Evolutionary conservation across 331 rosid species (phyloP), one percentile per base, ranked within the genome.

Genomic region (Quercus tomentella): DNA sequence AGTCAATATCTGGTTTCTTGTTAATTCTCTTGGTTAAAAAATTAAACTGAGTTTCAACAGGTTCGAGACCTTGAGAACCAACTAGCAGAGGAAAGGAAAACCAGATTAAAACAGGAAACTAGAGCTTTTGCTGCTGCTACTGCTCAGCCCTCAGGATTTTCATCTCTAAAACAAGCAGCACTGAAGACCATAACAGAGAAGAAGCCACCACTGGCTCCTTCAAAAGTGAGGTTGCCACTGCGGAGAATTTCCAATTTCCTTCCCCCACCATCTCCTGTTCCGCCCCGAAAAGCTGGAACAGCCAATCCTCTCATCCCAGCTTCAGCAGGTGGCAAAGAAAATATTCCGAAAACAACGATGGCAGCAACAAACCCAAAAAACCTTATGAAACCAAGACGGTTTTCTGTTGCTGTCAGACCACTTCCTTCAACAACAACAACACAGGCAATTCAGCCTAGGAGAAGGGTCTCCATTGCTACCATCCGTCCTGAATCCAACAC

Each of bases 1-100:
- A 10, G 7, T 33, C 9, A 35, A 67, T 20, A 1, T 15, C 3
- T 8, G 23, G 58, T 33, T 57, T 74, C 72, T 12, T 52, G 12
- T 60, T 25, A 56, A 67, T 20, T 9, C 72, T 35, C 28, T 62
- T 69, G 35, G 33, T 61, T 54, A 20, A 78, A 66, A 17, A 49
- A 52, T 43, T 73, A 58, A 58, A 57, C 37, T 52, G 15, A 30
- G 49, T 69, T 70, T 67, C 55, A 55, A 69, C 90, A 96, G 99
- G 91, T 90, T 26, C 91, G 98, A 76, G 96, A 92, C 87, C 97
- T 96, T 54, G 98, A 96, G 93, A 87, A 86, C 84, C 97, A 96
- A 73, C 12, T 96, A 72, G 89, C 89, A 6, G 99, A 92, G 56
- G 99, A 96, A 80, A 89, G 98, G 84, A 96, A 91, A 81, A 84